Evolutionary conservation across 768 basidiomycete genomes (phyloP).

Genomic region (Rhizopogon vulgaris): DNA sequence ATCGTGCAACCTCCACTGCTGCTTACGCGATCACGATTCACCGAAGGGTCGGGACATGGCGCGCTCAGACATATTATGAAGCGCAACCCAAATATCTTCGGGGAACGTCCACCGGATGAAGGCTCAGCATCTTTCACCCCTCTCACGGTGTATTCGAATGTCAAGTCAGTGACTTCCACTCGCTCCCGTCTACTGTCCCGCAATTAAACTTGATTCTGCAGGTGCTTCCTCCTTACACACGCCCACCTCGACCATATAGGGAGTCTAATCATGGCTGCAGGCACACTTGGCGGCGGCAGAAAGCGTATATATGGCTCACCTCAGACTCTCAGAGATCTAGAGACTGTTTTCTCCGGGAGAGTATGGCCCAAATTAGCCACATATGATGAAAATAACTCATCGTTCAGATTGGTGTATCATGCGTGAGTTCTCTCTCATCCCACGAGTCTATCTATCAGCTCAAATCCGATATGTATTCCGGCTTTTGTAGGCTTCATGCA

Average conservation of each 20-base stretch:
- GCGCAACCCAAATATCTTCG: constrained; percentile 51
- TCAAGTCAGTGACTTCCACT: constrained; percentile 21
- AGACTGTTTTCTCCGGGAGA: constrained; percentile 67
- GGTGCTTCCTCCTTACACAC: constrained; percentile 83
- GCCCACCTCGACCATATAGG: constrained; percentile 89
- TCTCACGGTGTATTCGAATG: constrained; percentile 22
- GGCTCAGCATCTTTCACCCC: constrained; percentile 15
- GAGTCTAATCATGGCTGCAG: constrained; percentile 79
- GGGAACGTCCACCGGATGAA: constrained; percentile 9
- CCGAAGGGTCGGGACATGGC: constrained; percentile 78
- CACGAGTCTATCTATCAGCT: constrained; percentile 1
- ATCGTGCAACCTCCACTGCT: background rate
- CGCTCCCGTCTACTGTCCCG: background rate
- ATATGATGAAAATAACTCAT: constrained; percentile 58
- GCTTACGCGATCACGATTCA: background rate
- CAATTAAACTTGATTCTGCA: background rate
- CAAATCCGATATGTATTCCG: constrained; percentile 3
- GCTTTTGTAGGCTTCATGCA: constrained; percentile 37
- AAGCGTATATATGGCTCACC: constrained; percentile 60
- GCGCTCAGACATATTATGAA: constrained; percentile 60
- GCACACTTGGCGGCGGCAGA: constrained; percentile 55
- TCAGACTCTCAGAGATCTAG: constrained; percentile 61
- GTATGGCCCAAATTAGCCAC: constrained; percentile 85
- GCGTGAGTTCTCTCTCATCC: constrained; percentile 39
- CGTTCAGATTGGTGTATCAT: constrained; percentile 56